Base-by-base conservation (phyloP, 768 basidiomycete genomes). In the Mycena albidolilacea region DNA sequence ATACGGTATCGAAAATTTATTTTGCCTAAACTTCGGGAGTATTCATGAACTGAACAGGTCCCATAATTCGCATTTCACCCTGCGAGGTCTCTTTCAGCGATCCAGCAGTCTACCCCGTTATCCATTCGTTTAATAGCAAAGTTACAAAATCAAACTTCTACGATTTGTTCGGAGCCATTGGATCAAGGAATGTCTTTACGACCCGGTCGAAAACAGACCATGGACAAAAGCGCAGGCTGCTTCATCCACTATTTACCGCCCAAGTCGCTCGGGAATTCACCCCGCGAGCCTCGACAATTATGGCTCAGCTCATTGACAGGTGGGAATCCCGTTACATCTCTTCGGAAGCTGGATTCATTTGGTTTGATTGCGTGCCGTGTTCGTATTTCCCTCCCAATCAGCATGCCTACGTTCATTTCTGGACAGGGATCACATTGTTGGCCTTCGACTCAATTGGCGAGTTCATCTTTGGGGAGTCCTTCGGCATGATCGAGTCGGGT, bases 371-470 rank as follows among this genome's bases (percentile, higher is more conserved):
- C 69, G 80, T 89, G 17, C 87, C 88, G 21, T 90, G 87, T 85
- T 64, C 30, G 23, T 44, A 6, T 35, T 17, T 52, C 14, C 37
- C 35, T 48, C 50, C 5, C 55, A 46, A 12, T 62, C 7, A 19
- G 17, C 21, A 39, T 46, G 37, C n/a, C 23, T 61, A 54, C 17
- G 38, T 52, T 39, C 30, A 35, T n/a, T 41, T 43, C 19, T 35
- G 5, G 3, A 12, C 39, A 21, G 72, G 75, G 75, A 70, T 73
- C 21, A 60, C 69, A 11, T 69, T 87, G 77, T 84, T 92, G 38
- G 90, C 91, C 0, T 92, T 92, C 76, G 91, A 92, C 78, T 87
- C 89, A 73, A 91, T 91, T 48, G 89, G 61, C 54, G 89, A 90
- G 75, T 84, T 91, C 19, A 87, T 88, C 1, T 92, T 91, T 70